A percentile compares a stretch with the other conserved stretches of the same genome.
These are phyloP conservation scores for Scleroderma citrinum DNA, from an alignment of 768 basidiomycete genomes.

Conservation along the genomic window DNA sequence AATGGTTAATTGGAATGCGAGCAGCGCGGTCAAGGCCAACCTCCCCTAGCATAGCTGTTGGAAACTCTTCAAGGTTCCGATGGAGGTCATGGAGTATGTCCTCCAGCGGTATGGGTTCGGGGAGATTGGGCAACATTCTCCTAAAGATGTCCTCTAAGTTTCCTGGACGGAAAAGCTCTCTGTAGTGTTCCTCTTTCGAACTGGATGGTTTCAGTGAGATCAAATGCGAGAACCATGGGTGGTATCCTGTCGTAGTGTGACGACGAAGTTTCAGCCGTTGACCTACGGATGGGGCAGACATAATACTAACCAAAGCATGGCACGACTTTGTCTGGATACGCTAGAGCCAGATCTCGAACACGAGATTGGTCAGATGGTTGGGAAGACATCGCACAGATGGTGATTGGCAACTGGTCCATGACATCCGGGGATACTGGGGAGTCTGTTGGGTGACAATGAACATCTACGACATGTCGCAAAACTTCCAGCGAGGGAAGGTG, in stretches of 20 bases:
- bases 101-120: conserved; percentile 60
- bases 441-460: conserved; percentile 93
- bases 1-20: conserved; percentile 59
- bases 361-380: conserved; percentile 59
- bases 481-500: conserved; percentile 33
- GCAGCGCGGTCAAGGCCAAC: conserved; percentile 84
- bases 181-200: conserved; percentile 73
- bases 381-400: conserved; percentile 81
- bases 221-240: conserved; percentile 89
- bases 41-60: conserved; percentile 84
- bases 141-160: conserved; percentile 41
- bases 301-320: conserved; percentile 77
- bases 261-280: too few relatives aligned
- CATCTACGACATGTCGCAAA: conserved; percentile 71
- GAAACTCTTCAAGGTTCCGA: conserved; percentile 51
- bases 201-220: conserved; percentile 45
- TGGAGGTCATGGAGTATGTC: conserved; percentile 59
- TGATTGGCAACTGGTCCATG: conserved; percentile 55
- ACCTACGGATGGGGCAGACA: too few relatives aligned
- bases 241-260: conserved; percentile 56
- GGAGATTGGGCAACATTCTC: conserved; percentile 57
- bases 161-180: conserved; percentile 51
- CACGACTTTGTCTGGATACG: conserved; percentile 62
- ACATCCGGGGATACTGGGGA: conserved; percentile 42
- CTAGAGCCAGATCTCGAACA: conserved; percentile 58